These are phyloP conservation scores for Perilla frutescens DNA, from an alignment of 257 asterid genomes.

Conservation along the genomic window DNA sequence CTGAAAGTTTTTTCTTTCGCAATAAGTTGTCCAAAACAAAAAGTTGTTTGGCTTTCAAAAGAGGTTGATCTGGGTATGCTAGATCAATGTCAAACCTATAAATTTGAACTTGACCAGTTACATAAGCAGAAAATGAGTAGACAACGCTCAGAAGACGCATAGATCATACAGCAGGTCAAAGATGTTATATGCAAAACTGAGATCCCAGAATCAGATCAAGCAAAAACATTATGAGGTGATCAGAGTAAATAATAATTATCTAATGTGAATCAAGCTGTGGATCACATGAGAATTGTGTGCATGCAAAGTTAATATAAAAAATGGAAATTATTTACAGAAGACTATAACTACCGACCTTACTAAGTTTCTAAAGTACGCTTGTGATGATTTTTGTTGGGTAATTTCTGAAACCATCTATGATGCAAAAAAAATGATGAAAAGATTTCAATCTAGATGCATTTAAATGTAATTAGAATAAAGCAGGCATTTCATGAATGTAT, in stretches of 20 bases:
- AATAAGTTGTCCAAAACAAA: conserved; percentile 84
- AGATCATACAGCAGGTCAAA: conserved; percentile 24
- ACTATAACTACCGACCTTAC: not conserved
- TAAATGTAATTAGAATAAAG: conserved; percentile 14
- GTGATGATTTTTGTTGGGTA: conserved; percentile 3
- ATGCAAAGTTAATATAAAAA: conserved; percentile 21
- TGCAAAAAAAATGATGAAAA: conserved; percentile 1
- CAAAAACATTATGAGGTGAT: conserved; percentile 23
- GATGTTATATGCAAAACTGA: conserved; percentile 28
- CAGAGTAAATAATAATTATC: conserved; percentile 13
- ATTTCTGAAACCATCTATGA: conserved; percentile 5
- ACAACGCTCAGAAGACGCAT: conserved; percentile 23
- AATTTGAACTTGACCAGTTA: conserved; percentile 42
- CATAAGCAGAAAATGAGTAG: conserved; percentile 28
- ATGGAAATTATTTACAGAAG: conserved; percentile 20
- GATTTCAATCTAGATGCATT: conserved; percentile 7
- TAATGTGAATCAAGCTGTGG: conserved; percentile 22
- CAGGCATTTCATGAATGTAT: conserved; percentile 6
- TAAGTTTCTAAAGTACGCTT: conserved; percentile 8
- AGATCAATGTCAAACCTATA: conserved; percentile 66
- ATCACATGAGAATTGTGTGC: conserved; percentile 28
- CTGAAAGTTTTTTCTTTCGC: conserved; percentile 81
- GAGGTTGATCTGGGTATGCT: conserved; percentile 81
- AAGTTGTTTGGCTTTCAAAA: conserved; percentile 86
- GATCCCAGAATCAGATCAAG: conserved; percentile 30